Evolutionary conservation across 345 rosid genomes (phyloP).

Genomic region (Alliaria petiolata): DNA sequence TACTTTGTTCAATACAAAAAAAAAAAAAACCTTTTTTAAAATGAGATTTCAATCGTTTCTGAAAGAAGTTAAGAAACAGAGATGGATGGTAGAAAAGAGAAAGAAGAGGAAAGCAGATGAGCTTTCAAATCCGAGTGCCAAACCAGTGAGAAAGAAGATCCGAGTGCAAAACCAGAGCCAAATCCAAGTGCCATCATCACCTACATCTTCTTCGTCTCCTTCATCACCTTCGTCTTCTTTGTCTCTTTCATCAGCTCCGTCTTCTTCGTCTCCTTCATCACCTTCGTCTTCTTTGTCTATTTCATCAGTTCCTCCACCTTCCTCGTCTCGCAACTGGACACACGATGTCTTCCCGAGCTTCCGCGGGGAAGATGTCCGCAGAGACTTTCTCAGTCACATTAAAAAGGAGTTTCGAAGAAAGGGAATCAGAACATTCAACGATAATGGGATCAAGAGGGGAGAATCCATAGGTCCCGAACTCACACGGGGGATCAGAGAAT

Average conservation of each 20-base stretch:
- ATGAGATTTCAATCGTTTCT: too few relatives aligned
- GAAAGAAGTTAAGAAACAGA: too few relatives aligned
- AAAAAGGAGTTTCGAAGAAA: not conserved
- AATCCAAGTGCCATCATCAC: too few relatives aligned
- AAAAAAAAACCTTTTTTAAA: too few relatives aligned
- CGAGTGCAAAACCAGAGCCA: too few relatives aligned
- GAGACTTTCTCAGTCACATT: not conserved
- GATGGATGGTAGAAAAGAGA: too few relatives aligned
- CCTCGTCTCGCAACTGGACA: not conserved
- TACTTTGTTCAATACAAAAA: too few relatives aligned
- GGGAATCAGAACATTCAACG: not conserved
- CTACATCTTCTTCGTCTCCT: not conserved
- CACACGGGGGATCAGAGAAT: not conserved
- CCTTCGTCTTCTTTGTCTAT: too few relatives aligned
- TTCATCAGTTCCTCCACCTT: too few relatives aligned
- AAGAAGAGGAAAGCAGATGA: too few relatives aligned
- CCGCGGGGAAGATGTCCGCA: not conserved
- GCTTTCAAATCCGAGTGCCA: too few relatives aligned
- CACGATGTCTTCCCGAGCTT: not conserved
- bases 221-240: not conserved
- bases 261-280: not conserved
- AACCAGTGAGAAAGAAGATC: too few relatives aligned
- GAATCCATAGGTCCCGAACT: conserved; percentile 12
- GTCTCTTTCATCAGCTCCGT: not conserved
- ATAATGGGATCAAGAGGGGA: conserved; percentile 16